Percentiles rank a stretch among this genome's conserved stretches.
These are phyloP conservation scores for Biscutella laevigata DNA, from an alignment of 441 rosid genomes.

Conservation along the genomic window DNA sequence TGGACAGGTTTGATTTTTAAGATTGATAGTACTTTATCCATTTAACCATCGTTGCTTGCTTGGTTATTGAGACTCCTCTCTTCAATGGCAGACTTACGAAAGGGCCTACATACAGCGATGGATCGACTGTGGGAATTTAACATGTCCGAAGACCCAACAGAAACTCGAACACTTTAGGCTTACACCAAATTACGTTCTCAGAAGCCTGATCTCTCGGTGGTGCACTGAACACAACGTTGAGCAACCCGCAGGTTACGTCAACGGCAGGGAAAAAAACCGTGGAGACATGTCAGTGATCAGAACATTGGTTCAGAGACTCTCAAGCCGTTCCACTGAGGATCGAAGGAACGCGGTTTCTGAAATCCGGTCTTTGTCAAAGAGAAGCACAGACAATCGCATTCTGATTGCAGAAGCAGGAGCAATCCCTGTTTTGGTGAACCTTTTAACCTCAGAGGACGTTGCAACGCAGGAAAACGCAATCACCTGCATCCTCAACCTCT, in stretches of 20 bases:
- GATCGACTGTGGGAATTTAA: conserved; percentile 76
- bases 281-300: conserved; percentile 70
- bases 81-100: conserved; percentile 75
- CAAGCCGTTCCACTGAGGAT: conserved; percentile 51
- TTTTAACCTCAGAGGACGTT: conserved; percentile 53
- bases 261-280: conserved; percentile 50
- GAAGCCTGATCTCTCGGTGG: conserved; percentile 85
- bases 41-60: conserved; percentile 1
- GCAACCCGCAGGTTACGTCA: conserved; percentile 50
- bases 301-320: conserved; percentile 51
- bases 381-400: conserved; percentile 61
- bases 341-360: conserved; percentile 77
- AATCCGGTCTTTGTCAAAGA: conserved; percentile 64
- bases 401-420: conserved; percentile 69
- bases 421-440: conserved; percentile 49
- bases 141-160: conserved; percentile 95
- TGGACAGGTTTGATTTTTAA: conserved; percentile 57
- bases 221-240: conserved; percentile 61
- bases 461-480: conserved; percentile 83
- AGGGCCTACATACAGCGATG: conserved; percentile 91
- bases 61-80: conserved; percentile 19
- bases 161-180: conserved; percentile 67
- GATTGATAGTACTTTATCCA: not conserved
- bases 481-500: conserved; percentile 74
- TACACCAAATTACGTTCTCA: conserved; percentile 78